Base-by-base conservation (phyloP, 495 filamentous ascomycete genomes). In the Lindgomyces ingoldianus region DNA sequence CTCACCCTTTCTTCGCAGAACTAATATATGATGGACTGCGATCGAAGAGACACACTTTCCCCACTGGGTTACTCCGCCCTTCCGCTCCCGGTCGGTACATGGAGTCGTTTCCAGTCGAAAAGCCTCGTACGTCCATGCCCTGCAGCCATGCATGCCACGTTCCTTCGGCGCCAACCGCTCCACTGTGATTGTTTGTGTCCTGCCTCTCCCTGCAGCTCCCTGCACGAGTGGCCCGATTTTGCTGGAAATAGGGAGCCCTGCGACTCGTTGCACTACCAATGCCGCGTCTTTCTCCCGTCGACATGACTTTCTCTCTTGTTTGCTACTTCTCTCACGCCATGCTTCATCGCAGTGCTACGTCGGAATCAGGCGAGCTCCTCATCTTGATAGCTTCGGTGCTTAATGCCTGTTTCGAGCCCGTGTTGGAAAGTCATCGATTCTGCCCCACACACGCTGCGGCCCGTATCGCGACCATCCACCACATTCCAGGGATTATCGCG, bases 91-190 rank as follows among this genome's bases (percentile, higher is more conserved):
- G 6, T 39, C 33, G 14, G 33, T 14, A 6, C 6, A 6, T 6
- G 6, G 33, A 6, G 14, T 39, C 33, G 33, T 6, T 39, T 39
- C 33, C 33, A 39, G 33, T 6, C 6, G 14, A 39, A 6, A 6
- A 14, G 14, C 33, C 6, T 6, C 33, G 33, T 14, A 52, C 18
- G 25, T 24, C 22, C 24, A 14, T 4, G 19, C 11, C 25, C 8
- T 10, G 49, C 24, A 52, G 49, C 18, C 46, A 14, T 49, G 46
- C 49, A 52, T 18, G 24, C 49, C 49, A 52, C 49, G 49, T 27
- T 52, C 24, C 49, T 27, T 52, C 26, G 49, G 49, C 49, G 2
- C n/a, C 49, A 8, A 52, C 49, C 24, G 16, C 49, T 25, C 12
- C 22, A 30, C n/a, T 27, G 49, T 52, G 49, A 27, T 27, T 52